Conservation (phyloP, 2,329 filamentous ascomycete genomes). For the Aspergillus alliaceus region DNA sequence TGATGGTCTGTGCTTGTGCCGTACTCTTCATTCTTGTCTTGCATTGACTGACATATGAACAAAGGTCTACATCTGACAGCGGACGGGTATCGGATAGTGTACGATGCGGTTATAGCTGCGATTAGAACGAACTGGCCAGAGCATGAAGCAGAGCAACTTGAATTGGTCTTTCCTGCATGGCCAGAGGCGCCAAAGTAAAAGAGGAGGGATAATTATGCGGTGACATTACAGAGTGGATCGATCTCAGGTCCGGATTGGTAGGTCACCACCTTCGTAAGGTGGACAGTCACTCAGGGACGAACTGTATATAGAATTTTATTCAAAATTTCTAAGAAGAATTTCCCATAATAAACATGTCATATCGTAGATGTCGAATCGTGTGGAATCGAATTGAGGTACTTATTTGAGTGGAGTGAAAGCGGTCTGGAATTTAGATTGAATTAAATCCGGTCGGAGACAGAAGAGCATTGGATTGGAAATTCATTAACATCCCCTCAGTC, state of each 20-base stretch:
- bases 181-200: slow-evolving; percentile 40
- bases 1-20: slow-evolving; percentile 51
- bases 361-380: too few species aligned
- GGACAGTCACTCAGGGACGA: too few species aligned
- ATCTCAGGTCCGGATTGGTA: not conserved
- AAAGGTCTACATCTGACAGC: slow-evolving; percentile 59
- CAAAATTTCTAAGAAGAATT: too few species aligned
- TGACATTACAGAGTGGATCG: not conserved
- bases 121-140: slow-evolving; percentile 57
- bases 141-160: slow-evolving; percentile 52
- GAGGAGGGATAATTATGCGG: not conserved
- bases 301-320: too few species aligned
- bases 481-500: slow-evolving; percentile 1
- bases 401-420: not conserved
- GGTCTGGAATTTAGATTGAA: slow-evolving; percentile 1
- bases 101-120: slow-evolving; percentile 52
- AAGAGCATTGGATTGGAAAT: not conserved
- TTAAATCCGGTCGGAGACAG: not conserved
- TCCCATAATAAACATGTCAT: too few species aligned
- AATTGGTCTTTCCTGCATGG: slow-evolving; percentile 57
- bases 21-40: not conserved
- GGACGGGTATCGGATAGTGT: slow-evolving; percentile 57
- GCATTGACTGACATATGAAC: not conserved
- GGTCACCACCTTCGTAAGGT: not conserved
- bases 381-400: too few species aligned